Evolutionary conservation across 352 stramenopile genomes (phyloP), one percentile per base, ranked within the genome.

Genomic region (Phytophthora pistaciae): DNA sequence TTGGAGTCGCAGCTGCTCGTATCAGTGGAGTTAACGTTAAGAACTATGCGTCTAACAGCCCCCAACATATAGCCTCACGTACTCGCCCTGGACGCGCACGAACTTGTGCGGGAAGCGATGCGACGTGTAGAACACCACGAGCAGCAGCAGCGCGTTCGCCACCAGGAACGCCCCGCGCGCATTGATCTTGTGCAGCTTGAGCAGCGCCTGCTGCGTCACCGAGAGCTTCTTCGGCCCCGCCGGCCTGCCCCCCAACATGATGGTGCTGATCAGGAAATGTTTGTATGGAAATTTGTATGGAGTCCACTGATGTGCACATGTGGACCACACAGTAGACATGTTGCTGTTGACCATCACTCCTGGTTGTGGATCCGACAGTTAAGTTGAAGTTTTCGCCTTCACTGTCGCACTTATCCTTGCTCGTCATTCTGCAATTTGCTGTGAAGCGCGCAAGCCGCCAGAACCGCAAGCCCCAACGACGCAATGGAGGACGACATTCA

Each of bases 71-170:
- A 27, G 49, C 52, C 27, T 20, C 21, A 91, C 87, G 60, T 80
- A 95, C 87, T 85, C 73, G 66, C 87, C 87, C n/a, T 57, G 64
- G 46, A 95, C 78, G 66, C 87, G 87, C 68, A 93, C 74, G 44
- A 83, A 95, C 49, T 95, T 95, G 69, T 78, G 64, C 20, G 82
- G 85, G 66, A 81, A 90, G 25, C 81, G 82, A 5, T 73, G 56
- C 56, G 79, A 77, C 64, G 82, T 84, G 74, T 87, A 92, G 27
- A 78, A 54, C 14, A 92, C 65, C 53, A 92, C 29, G 23, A 91
- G 57, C 56, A 91, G 58, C 23, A 94, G 81, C 63, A 91, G 68
- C 42, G 60, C 70, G 60, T 92, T 93, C 4, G 67, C 73, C 18
- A 65, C 48, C 9, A 86, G 23, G 66, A 94, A 94, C 27, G 64